Evolutionary conservation across 805 yeast species (phyloP).

Genomic region (Candida chauliodis): DNA sequence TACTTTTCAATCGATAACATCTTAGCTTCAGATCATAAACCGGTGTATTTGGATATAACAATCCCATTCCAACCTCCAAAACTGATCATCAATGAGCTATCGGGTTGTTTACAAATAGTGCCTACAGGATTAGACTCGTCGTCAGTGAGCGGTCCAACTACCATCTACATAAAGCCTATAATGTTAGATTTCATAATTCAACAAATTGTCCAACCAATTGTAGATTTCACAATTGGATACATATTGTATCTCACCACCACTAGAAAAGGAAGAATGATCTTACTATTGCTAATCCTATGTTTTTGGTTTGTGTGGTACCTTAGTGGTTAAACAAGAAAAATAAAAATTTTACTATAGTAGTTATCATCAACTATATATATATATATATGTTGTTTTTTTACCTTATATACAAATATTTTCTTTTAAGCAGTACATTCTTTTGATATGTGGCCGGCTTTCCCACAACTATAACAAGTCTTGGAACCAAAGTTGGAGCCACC

Average conservation of each 20-base stretch:
- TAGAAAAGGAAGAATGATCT: constrained; percentile 26
- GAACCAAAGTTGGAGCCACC: constrained; percentile 42
- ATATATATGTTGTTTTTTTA: no score
- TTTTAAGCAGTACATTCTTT: constrained; percentile 56
- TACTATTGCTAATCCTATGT: constrained; percentile 16
- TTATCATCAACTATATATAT: not conserved
- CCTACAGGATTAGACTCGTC: constrained; percentile 14
- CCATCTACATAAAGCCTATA: constrained; percentile 34
- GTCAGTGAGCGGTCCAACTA: constrained; percentile 38
- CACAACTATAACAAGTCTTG: constrained; percentile 72
- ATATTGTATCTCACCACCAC: constrained; percentile 34
- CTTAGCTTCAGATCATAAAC: constrained; percentile 72
- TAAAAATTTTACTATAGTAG: not conserved
- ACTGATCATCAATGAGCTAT: constrained; percentile 19
- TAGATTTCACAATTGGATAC: constrained; percentile 32
- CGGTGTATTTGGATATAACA: constrained; percentile 56
- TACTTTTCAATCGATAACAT: constrained; percentile 51
- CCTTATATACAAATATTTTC: no score
- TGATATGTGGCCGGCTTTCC: constrained; percentile 82
- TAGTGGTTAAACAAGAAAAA: not conserved
- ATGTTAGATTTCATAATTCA: constrained; percentile 27
- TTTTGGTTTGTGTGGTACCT: constrained; percentile 10
- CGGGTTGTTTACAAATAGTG: constrained; percentile 29
- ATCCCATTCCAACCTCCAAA: constrained; percentile 45
- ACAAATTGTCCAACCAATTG: constrained; percentile 18